Percentiles rank a stretch among this genome's conserved stretches.
These are phyloP conservation scores for Blastobotrys capitulatus DNA, from an alignment of 1,139 yeast genomes.

Conservation along the genomic window DNA sequence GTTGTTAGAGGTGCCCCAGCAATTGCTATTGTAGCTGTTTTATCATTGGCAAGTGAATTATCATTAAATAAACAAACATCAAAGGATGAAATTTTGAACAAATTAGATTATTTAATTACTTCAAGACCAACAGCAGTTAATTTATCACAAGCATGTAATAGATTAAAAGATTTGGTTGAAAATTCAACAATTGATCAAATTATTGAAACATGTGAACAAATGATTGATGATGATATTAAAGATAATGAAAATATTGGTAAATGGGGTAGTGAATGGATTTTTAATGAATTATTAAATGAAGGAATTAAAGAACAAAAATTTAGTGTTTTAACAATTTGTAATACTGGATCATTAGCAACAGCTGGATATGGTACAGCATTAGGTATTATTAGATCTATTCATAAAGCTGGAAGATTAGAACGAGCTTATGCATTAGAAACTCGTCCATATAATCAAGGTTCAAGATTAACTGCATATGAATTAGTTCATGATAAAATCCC, in stretches of 20 bases:
- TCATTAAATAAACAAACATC: slow-evolving; percentile 15
- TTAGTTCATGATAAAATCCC: slow-evolving; percentile 81
- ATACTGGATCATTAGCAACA: slow-evolving; percentile 74
- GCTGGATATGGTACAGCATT: slow-evolving; percentile 97
- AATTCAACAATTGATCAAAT: neutral
- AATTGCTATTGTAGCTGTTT: slow-evolving; percentile 89
- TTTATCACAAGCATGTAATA: slow-evolving; percentile 69
- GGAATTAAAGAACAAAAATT: slow-evolving; percentile 33
- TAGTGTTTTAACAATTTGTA: slow-evolving; percentile 71
- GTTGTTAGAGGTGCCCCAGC: slow-evolving; percentile 99
- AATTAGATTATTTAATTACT: slow-evolving; percentile 60
- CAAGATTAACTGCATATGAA: slow-evolving; percentile 88
- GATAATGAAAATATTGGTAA: slow-evolving; percentile 76
- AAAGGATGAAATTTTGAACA: slow-evolving; percentile 27
- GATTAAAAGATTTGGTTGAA: slow-evolving; percentile 38
- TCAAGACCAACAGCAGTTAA: slow-evolving; percentile 97
- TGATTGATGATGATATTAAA: slow-evolving; percentile 69
- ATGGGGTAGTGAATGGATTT: slow-evolving; percentile 70
- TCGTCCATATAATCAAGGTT: slow-evolving; percentile 95
- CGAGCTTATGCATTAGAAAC: slow-evolving; percentile 90
- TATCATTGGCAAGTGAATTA: slow-evolving; percentile 74
- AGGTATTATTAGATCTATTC: slow-evolving; percentile 76
- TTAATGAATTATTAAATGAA: neutral
- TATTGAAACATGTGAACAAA: slow-evolving; percentile 39
- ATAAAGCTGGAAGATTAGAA: slow-evolving; percentile 40